Base-by-base conservation (phyloP, 2,329 filamentous ascomycete species). In the Sporothrix globosa region DNA sequence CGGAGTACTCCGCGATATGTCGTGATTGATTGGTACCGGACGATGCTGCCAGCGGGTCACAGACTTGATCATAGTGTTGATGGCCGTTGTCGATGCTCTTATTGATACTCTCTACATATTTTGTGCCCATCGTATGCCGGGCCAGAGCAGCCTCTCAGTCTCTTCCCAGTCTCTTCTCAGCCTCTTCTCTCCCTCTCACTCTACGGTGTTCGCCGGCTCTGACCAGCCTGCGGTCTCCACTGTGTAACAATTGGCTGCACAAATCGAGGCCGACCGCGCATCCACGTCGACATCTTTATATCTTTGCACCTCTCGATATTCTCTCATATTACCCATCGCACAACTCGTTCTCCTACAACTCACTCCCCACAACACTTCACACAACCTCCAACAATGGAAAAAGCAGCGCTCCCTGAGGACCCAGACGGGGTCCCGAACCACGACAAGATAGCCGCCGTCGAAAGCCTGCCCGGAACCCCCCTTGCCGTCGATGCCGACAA, bases 361-460 rank as follows among this genome's bases (percentile, higher is more conserved):
- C 24, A 56, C 34, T 1, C 9, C 27, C 53, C 7, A 30, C 11
- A 24, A 10, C 39, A 39, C 39, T 7, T 21, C 39, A 13, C 34
- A 19, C 0, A n/a, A 7, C 53, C 21, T 21, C 39, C 6, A n/a
- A 65, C 39, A n/a, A 65, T 30, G 61, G 61, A 65, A 7, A 65
- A 65, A 34, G 13, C 44, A 4, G 3, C 9, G 4, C 44, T 41
- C 21, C 13, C 58, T 24, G 46, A 34, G 61, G 61, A 50, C 48
- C 48, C 58, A 13, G 39, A 19, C 46, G 46, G 52, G 14, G 14
- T 50, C 46, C 7, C 19, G 9, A 17, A 21, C 24, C 27, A 39
- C 27, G 46, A 66, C 27, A 66, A 50, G 24, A 66, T 66, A 39
- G 53, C 69, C 44, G 30, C 69, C 52, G 53, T 41, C 68, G 67